Conservation (phyloP, 345 rosid genomes). For the Geranium brycei region DNA sequence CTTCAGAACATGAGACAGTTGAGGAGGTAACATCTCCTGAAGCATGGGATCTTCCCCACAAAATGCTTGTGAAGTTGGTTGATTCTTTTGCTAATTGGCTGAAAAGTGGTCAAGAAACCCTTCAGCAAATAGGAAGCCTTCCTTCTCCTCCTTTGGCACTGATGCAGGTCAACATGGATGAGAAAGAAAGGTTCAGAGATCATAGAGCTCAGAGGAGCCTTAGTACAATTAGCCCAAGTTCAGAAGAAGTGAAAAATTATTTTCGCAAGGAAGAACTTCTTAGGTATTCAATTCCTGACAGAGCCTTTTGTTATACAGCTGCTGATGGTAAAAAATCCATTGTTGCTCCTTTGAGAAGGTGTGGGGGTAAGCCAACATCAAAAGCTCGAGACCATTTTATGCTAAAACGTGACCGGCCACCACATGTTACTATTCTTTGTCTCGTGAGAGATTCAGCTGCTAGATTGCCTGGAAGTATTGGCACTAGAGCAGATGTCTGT, state of each 20-base stretch:
- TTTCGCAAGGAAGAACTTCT: constrained; percentile 82
- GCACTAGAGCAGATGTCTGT: constrained; percentile 99
- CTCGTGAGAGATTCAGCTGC: constrained; percentile 98
- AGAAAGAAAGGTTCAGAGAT: constrained; percentile 95
- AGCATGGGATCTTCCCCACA: constrained; percentile 85
- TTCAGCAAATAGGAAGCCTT: constrained; percentile 89
- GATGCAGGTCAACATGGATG: constrained; percentile 74
- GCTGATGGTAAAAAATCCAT: constrained; percentile 95
- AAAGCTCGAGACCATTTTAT: constrained; percentile 98
- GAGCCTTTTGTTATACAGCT: constrained; percentile 94
- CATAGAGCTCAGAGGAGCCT: constrained; percentile 98
- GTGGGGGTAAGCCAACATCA: constrained; percentile 99
- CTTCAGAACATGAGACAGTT: constrained; percentile 45
- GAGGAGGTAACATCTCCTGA: constrained; percentile 96
- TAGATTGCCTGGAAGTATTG: constrained; percentile 95
- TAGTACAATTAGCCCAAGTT: constrained; percentile 65
- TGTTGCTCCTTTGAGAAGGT: constrained; percentile 97
- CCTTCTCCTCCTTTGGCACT: constrained; percentile 81
- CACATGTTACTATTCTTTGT: constrained; percentile 95
- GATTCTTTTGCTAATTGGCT: constrained; percentile 98
- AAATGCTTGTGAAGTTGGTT: constrained; percentile 92
- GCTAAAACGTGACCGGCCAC: constrained; percentile 98
- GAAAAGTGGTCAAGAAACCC: constrained; percentile 87
- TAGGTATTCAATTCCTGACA: constrained; percentile 93
- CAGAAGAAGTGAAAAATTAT: constrained; percentile 81